Conservation (phyloP, 2,329 filamentous ascomycete genomes). For the Balansia obtecta region DNA sequence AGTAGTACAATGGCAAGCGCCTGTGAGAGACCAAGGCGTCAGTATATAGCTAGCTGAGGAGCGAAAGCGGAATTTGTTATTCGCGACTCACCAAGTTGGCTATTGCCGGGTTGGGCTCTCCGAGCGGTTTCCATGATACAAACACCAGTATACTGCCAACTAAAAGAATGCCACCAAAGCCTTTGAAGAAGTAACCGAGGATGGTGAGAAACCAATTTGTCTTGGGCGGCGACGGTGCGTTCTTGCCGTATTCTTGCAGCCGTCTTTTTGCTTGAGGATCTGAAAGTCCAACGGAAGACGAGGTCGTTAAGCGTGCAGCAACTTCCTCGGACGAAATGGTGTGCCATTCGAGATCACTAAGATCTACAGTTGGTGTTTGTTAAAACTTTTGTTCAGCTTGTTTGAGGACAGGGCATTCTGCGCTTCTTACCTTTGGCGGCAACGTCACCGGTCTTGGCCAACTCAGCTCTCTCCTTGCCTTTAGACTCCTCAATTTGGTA, state of each 20-base stretch:
- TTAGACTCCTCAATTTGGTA: constrained; percentile 45
- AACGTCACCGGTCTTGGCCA: constrained; percentile 27
- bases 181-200: constrained; percentile 62
- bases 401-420: background rate
- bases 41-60: background rate
- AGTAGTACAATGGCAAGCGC: constrained; percentile 63
- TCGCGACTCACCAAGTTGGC: constrained; percentile 41
- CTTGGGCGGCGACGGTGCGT: constrained; percentile 53
- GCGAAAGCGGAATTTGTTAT: background rate
- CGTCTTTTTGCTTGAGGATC: constrained; percentile 41
- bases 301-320: constrained; percentile 45
- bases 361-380: constrained; percentile 26
- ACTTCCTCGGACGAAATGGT: constrained; percentile 44
- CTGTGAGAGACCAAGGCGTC: constrained; percentile 3
- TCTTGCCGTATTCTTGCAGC: constrained; percentile 49
- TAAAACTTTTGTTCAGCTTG: background rate
- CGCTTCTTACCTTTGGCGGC: constrained; percentile 28
- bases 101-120: constrained; percentile 47
- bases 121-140: constrained; percentile 64
- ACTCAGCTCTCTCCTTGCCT: constrained; percentile 27
- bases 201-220: constrained; percentile 46
- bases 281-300: constrained; percentile 45
- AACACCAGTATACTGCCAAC: constrained; percentile 60
- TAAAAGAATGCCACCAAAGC: constrained; percentile 61
- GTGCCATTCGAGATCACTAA: constrained; percentile 57